Base-by-base conservation (phyloP, 108 stramenopile species). In the Hondaea fermentalgiana region DNA sequence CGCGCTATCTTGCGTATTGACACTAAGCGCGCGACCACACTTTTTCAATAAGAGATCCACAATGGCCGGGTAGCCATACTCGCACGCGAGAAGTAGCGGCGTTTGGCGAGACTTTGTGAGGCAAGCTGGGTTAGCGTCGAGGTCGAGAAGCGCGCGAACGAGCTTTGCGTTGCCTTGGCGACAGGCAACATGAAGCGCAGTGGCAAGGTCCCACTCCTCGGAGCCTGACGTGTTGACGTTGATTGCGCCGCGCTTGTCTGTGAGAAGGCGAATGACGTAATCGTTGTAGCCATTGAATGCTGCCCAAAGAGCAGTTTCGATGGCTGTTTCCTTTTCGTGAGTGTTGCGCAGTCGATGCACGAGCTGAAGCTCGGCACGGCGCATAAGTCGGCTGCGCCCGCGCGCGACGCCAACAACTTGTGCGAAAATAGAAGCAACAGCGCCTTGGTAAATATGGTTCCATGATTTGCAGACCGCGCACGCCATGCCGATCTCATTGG, bases 301-400 rank as follows among this genome's bases (percentile, higher is more conserved):
- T 0, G 76, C 76, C 76, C 76, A 83, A 12, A 83, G 51, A 12
- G 76, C 76, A 12, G 23, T 83, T 23, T 83, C 76, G 76, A 83
- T 83, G n/a, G 76, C 76, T 6, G 76, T 83, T 12, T 83, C 76
- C 51, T 83, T 83, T 53, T 83, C 76, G 76, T 83, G 76, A 12
- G 76, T 83, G 28, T 83, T 83, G 45, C 76, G 76, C 45, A 83
- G 51, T 12, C 76, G 76, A 35, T 83, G 76, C 1, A 83, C 76
- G 4, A 83, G 76, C 23, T 83, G 76, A 12, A 83, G 76, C 76
- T 83, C 76, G 19, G 76, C 76, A 12, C 76, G 45, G 19, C 76
- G 76, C 76, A 83, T 83, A 12, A 83, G 51, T 12, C 51, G 45
- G 23, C 76, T 83, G n/a, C 76, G 19, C 10, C 76, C 76, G 25